Evolutionary conservation across 2,329 filamentous ascomycete genomes (phyloP).

Genomic region (Ceratocystis cubensis): DNA sequence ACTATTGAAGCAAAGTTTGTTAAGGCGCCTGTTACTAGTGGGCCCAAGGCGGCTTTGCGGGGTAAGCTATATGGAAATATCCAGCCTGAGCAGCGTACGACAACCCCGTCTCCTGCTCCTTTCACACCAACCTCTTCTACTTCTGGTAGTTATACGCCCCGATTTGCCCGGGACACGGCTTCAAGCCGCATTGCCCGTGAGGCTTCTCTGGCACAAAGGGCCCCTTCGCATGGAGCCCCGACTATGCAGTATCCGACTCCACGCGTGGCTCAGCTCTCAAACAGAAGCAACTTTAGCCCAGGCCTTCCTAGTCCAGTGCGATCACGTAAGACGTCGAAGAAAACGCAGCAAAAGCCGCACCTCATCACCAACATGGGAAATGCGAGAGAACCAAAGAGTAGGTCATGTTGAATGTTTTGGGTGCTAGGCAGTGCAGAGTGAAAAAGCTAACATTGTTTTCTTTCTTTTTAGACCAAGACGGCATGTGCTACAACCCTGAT

Average conservation of each 20-base stretch:
- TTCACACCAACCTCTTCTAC: slow-evolving; percentile 49
- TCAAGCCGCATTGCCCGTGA: slow-evolving; percentile 54
- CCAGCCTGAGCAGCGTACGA: slow-evolving; percentile 38
- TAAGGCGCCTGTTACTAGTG: slow-evolving; percentile 61
- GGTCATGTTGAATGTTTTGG: not conserved
- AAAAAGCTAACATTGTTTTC: slow-evolving; percentile 26
- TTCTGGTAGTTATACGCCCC: slow-evolving; percentile 38
- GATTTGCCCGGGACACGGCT: slow-evolving; percentile 52
- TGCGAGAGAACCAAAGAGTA: slow-evolving; percentile 67
- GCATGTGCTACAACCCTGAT: slow-evolving; percentile 88
- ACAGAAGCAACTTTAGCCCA: slow-evolving; percentile 36
- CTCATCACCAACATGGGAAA: slow-evolving; percentile 74
- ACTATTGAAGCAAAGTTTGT: slow-evolving; percentile 70
- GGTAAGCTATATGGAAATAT: slow-evolving; percentile 46
- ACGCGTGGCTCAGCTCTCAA: slow-evolving; percentile 41
- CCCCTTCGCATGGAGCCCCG: slow-evolving; percentile 38
- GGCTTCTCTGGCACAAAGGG: slow-evolving; percentile 47
- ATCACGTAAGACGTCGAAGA: slow-evolving; percentile 45
- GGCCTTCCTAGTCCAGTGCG: slow-evolving; percentile 35
- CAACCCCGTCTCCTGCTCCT: slow-evolving; percentile 42
- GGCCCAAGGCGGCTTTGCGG: slow-evolving; percentile 50
- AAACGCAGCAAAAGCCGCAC: slow-evolving; percentile 62
- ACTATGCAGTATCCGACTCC: slow-evolving; percentile 42
- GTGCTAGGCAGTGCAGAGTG: not conserved
- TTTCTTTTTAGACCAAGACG: slow-evolving; percentile 56